phyloP scores from a whole-genome alignment of 1,284 basidiomycete species.

The Pascua guehoae region DNA sequence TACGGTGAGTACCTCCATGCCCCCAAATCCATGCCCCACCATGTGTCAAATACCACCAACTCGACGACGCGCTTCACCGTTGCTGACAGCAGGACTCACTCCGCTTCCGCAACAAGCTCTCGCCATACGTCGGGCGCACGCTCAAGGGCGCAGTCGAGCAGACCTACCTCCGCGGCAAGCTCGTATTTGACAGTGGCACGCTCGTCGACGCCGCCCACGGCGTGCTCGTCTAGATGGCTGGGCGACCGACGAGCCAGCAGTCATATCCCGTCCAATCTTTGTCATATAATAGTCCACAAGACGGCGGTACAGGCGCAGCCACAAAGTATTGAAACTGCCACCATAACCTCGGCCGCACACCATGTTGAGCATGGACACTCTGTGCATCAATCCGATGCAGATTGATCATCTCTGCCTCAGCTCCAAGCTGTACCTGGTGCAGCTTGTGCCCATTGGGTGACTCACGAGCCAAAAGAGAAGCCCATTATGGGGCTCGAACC shows the following conservation, averaged over 20 bases:
- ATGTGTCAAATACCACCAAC: neutral
- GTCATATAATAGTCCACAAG: neutral
- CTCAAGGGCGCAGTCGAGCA: conserved; percentile 68
- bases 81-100: conserved; percentile 59
- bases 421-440: too few species aligned
- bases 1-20: conserved; percentile 51
- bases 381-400: too few species aligned
- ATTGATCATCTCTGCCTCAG: too few species aligned
- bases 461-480: too few species aligned
- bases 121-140: conserved; percentile 73
- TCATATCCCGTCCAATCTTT: neutral
- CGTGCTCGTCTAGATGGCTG: conserved; percentile 14
- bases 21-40: too few species aligned
- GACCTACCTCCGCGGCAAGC: conserved; percentile 69
- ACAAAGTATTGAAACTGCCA: too few species aligned
- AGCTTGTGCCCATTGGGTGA: too few species aligned
- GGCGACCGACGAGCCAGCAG: neutral
- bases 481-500: too few species aligned
- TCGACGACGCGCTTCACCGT: neutral
- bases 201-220: conserved; percentile 38
- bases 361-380: too few species aligned
- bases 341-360: too few species aligned
- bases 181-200: conserved; percentile 54
- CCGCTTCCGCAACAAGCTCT: conserved; percentile 87
- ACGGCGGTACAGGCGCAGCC: too few species aligned